Evolutionary conservation across 1,139 yeast species (phyloP).

Genomic region (Wickerhamomyces sp.): DNA sequence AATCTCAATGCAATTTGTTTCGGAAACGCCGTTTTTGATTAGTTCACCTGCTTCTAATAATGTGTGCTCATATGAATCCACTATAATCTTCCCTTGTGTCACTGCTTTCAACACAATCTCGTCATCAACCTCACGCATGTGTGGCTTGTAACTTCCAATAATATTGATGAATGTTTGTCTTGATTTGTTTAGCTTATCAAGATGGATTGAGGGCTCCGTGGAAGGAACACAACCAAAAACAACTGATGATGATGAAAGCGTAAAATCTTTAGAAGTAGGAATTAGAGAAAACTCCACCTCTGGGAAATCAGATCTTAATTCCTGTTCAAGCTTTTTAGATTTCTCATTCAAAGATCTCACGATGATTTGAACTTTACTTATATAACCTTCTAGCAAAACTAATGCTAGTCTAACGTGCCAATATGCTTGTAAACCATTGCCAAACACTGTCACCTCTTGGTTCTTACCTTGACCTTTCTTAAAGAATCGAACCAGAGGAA

Average conservation of each 20-base stretch:
- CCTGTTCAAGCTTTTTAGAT: conserved; percentile 31
- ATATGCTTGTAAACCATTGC: conserved; percentile 64
- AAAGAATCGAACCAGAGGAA: conserved; percentile 41
- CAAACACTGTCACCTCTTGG: conserved; percentile 38
- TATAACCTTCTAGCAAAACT: conserved; percentile 33
- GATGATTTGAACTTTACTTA: conserved; percentile 37
- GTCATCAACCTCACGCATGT: conserved; percentile 60
- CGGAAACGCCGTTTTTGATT: conserved; percentile 38
- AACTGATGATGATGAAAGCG: conserved; percentile 33
- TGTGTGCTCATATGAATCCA: conserved; percentile 56
- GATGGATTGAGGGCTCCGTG: conserved; percentile 41
- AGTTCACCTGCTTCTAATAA: conserved; percentile 64
- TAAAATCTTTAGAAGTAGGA: conserved; percentile 18
- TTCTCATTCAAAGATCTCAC: conserved; percentile 40
- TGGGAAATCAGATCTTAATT: conserved; percentile 28
- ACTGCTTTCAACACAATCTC: conserved; percentile 31
- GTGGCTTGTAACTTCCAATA: conserved; percentile 67
- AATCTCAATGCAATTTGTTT: conserved; percentile 40
- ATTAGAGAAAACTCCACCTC: conserved; percentile 21
- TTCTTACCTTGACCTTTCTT: conserved; percentile 10
- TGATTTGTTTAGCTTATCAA: conserved; percentile 30
- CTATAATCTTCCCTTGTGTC: conserved; percentile 39
- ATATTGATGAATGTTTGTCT: conserved; percentile 47
- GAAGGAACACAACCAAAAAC: conserved; percentile 61
- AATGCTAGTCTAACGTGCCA: conserved; percentile 57